Percentiles rank a stretch among this genome's conserved stretches.
Evolutionary conservation across 805 yeast species (phyloP).

Genomic region (Candida ulmi): DNA sequence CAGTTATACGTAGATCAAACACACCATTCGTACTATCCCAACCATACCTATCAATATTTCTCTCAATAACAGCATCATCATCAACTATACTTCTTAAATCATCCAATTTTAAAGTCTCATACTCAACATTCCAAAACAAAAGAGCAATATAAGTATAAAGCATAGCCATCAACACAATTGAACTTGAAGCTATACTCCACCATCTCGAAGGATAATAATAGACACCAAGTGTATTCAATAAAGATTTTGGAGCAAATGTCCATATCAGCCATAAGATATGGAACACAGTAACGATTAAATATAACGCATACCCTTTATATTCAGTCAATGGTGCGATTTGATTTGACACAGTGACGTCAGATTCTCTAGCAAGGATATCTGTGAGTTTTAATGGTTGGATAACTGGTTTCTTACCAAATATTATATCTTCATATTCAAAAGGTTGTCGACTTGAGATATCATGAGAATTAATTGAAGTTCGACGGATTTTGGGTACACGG

Average conservation of each 20-base stretch:
- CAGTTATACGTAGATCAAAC: constrained; percentile 73
- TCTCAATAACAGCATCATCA: constrained; percentile 34
- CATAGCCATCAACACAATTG: constrained; percentile 65
- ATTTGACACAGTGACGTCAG: constrained; percentile 59
- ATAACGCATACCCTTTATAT: constrained; percentile 83
- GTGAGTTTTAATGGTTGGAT: constrained; percentile 21
- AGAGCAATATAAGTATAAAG: constrained; percentile 66
- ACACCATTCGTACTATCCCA: constrained; percentile 74
- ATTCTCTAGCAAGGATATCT: constrained; percentile 56
- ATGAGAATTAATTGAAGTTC: no score
- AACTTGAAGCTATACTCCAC: constrained; percentile 85
- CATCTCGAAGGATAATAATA: constrained; percentile 81
- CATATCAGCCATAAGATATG: constrained; percentile 59
- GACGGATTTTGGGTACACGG: no score
- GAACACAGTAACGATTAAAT: constrained; percentile 56
- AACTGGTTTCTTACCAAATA: constrained; percentile 4
- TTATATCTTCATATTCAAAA: constrained; percentile 18
- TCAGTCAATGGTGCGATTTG: constrained; percentile 59
- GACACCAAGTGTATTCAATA: constrained; percentile 47
- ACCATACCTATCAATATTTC: constrained; percentile 31
- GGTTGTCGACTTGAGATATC: no score
- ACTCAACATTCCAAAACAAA: constrained; percentile 71
- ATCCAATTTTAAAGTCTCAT: constrained; percentile 53
- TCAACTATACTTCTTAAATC: constrained; percentile 67
- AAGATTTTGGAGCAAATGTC: constrained; percentile 65